Evolutionary conservation across 768 basidiomycete species (phyloP).

Genomic region (Porphyrellus cyaneotinctus): DNA sequence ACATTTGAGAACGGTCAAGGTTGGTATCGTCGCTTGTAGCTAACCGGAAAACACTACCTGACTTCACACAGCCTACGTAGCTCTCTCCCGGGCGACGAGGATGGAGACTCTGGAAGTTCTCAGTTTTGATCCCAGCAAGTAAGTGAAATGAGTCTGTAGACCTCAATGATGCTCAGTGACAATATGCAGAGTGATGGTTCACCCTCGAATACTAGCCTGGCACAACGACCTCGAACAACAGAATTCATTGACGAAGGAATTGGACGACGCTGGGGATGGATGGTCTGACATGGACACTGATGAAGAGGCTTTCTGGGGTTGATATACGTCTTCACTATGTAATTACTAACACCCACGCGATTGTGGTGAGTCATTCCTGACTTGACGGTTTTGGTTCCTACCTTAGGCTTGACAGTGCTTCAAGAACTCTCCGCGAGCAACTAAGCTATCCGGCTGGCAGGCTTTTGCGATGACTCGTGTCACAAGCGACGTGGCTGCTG

Average conservation of each 20-base stretch:
- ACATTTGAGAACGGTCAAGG: conserved; percentile 84
- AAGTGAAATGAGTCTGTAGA: conserved; percentile 15
- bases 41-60: neutral
- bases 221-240: conserved; percentile 33
- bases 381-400: too few species aligned
- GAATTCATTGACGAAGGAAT: conserved; percentile 4
- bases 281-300: conserved; percentile 35
- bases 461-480: too few species aligned
- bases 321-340: neutral
- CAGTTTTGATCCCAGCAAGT: conserved; percentile 60
- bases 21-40: conserved; percentile 19
- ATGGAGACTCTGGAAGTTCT: conserved; percentile 61
- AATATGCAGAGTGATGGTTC: conserved; percentile 52
- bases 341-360: too few species aligned
- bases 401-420: too few species aligned
- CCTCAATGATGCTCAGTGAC: neutral
- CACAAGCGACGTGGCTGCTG: too few species aligned
- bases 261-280: conserved; percentile 16
- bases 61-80: conserved; percentile 53
- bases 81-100: conserved; percentile 68
- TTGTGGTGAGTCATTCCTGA: too few species aligned
- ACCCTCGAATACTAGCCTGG: conserved; percentile 62
- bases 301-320: conserved; percentile 31
- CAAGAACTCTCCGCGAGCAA: too few species aligned
- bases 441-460: too few species aligned